Base-by-base conservation (phyloP, 148 eudicot species). In the Suaeda aralocaspica region DNA sequence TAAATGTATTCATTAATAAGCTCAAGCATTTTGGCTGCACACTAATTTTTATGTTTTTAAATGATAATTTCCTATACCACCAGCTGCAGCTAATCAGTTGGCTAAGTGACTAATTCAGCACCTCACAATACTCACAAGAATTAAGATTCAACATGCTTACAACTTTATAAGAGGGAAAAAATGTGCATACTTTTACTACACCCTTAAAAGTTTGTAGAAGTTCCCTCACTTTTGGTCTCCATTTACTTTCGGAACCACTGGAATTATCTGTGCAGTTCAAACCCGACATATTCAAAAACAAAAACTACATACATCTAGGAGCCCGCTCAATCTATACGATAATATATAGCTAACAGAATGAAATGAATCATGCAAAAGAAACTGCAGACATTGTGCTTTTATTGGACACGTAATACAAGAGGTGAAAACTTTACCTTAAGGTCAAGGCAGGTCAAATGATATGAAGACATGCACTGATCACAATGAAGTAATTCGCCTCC, bases 401-500 rank as follows among this genome's bases (percentile, higher is more conserved):
- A 49, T 25, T 9, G 59, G 50, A 36, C 48, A 73, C 16, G 44
- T 5, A 74, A 67, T 53, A 33, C 34, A 59, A 59, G 22, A 14
- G 19, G 60, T 19, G 28, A 15, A 22, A 59, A 50, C 12, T 65
- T 71, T 71, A 82, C 85, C 85, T 82, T 58, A 70, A 71, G 78
- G 25, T 71, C 78, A 66, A 76, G 68, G 80, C 85, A 82, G 25
- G 34, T 60, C 64, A 65, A 46, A 75, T 83, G 86, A 64, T 80
- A 83, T 13, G 86, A 80, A 58, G 79, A 80, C 68, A 71, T 28
- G 82, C 86, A 83, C 70, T 26, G 64, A 69, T 80, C 86, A 83
- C 86, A 83, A 75, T 78, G 84, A 57, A 68, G 74, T 44, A 80
- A 76, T 62, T 80, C 73, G 26, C 73, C 84, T 69, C 86, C 86